Evolutionary conservation across 768 basidiomycete species (phyloP), one percentile per base, ranked within the genome.

Genomic region (Russula sp.): DNA sequence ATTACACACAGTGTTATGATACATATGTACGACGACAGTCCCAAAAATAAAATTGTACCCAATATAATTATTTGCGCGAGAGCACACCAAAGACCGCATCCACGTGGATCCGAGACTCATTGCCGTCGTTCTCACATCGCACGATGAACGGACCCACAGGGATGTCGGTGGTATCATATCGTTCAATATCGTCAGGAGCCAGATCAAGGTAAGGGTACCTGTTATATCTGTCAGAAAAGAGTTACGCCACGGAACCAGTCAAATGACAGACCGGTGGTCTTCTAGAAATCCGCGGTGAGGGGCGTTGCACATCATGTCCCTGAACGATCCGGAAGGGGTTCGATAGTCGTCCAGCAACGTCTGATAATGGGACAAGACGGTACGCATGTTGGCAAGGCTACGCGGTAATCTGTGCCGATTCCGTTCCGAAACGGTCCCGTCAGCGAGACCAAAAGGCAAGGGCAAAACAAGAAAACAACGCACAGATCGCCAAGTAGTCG

Each of bases 11-110:
- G 28, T 26, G 40, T 56, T 56, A 50, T 38, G 30, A 60, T 60
- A 64, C 63, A 60, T 32, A 30, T 38, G n/a, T 16, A 54, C 11
- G 58, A 48, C 46, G 26, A 61, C 16, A 51, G 59, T 57, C 55
- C 64, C 48, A 28, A 61, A 20, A 34, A 56, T 10, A 1, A 49
- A 30, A 2, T 30, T 50, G 28, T 13, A 46, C n/a, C 59, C 22
- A n/a, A 52, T 34, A 22, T 13, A 34, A 22, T 49, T 48, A 66
- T 28, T 67, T 65, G 24, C 53, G 64, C 34, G 55, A 42, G 20
- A 84, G 74, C 38, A 85, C 84, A 26, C 83, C 83, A 58, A 81
- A 84, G 38, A 83, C 73, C 14, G 82, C 82, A 81, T 85, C 84
- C 69, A 84, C 82, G 34, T 84, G 59, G 11, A 57, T 3, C 30